A percentile compares a stretch with the other conserved stretches of the same genome.
Evolutionary conservation across 768 basidiomycete genomes (phyloP).

Genomic region (Mycena vulgaris): DNA sequence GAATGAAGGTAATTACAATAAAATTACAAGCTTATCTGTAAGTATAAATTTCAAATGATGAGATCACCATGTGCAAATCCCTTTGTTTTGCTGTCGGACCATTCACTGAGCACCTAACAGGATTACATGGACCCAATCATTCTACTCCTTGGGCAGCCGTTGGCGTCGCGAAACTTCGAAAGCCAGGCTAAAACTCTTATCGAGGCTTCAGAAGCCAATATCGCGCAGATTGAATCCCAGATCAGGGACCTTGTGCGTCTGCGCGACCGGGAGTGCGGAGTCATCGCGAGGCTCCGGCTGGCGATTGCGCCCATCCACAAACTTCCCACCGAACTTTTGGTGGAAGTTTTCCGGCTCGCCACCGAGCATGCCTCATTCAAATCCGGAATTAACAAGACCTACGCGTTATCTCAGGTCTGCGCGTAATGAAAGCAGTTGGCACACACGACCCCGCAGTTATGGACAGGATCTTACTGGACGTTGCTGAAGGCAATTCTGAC

Average conservation of each 20-base stretch:
- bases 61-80: not conserved
- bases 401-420: conserved; percentile 20
- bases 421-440: conserved; percentile 27
- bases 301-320: conserved; percentile 25
- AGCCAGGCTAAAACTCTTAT: conserved; percentile 5
- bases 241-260: conserved; percentile 24
- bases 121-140: not conserved
- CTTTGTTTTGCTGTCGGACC: not conserved
- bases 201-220: conserved; percentile 8
- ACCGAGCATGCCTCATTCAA: not conserved
- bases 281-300: conserved; percentile 9
- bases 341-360: conserved; percentile 10
- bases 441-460: too few species aligned
- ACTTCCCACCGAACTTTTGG: conserved; percentile 28
- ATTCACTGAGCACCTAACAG: not conserved
- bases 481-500: not conserved
- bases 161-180: conserved; percentile 13
- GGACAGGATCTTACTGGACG: fast-evolving
- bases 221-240: conserved; percentile 27
- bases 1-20: too few species aligned
- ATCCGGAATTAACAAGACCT: not conserved
- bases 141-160: not conserved
- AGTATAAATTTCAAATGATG: too few species aligned
- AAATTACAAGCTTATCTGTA: too few species aligned
- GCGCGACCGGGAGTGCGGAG: conserved; percentile 28